Evolutionary conservation across 805 yeast genomes (phyloP).

Genomic region (Ogataea nakhonphanomensis): DNA sequence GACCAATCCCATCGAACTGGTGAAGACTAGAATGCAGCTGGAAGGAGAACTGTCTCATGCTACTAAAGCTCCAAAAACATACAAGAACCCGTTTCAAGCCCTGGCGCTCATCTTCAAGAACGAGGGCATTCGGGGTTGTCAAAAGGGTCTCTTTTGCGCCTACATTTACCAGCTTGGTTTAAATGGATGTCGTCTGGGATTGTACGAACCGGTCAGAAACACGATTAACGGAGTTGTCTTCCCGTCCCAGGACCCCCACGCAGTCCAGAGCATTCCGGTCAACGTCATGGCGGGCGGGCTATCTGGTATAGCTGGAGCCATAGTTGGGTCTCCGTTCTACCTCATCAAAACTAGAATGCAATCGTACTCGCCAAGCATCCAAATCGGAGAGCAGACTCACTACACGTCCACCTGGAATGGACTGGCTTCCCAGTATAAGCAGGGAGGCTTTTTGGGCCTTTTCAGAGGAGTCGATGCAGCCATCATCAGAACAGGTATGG

Average conservation of each 20-base stretch:
- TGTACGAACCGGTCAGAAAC: conserved; percentile 84
- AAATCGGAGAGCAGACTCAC: conserved; percentile 90
- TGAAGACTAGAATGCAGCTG: conserved; percentile 93
- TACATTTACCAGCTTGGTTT: conserved; percentile 86
- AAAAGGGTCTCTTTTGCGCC: conserved; percentile 86
- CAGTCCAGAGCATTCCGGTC: conserved; percentile 48
- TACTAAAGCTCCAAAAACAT: conserved; percentile 47
- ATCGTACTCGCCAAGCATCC: conserved; percentile 64
- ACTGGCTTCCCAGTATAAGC: conserved; percentile 50
- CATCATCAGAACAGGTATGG: conserved; percentile 88
- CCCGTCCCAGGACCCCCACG: conserved; percentile 48
- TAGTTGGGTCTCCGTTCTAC: conserved; percentile 87
- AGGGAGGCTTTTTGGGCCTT: conserved; percentile 75
- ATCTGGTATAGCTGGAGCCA: conserved; percentile 88
- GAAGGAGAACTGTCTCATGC: conserved; percentile 82
- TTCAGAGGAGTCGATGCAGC: conserved; percentile 96
- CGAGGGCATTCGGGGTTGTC: conserved; percentile 87
- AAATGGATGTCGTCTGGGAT: conserved; percentile 91
- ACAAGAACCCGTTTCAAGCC: conserved; percentile 86
- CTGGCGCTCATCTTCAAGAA: conserved; percentile 62
- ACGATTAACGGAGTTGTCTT: conserved; percentile 51
- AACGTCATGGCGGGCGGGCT: conserved; percentile 78
- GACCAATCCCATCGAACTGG: conserved; percentile 92
- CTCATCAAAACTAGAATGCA: conserved; percentile 96
- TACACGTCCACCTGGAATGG: conserved; percentile 73